phyloP scores from a whole-genome alignment of 345 rosid genomes.

The Luvunga scandens region DNA sequence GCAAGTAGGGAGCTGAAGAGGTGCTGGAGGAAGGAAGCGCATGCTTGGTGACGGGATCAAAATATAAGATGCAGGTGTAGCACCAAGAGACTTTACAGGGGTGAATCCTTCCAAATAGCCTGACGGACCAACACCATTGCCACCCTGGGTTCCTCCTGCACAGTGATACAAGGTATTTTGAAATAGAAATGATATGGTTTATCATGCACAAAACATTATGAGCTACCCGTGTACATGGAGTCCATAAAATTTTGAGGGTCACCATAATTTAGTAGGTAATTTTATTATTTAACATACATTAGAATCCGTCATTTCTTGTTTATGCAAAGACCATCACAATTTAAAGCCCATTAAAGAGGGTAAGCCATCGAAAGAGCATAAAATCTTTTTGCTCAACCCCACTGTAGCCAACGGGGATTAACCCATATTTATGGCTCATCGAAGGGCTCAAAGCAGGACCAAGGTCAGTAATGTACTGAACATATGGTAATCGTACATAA shows the following conservation, averaged over 20 bases:
- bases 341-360: background rate
- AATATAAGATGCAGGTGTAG: slow-evolving; percentile 75
- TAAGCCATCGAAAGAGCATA: background rate
- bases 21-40: slow-evolving; percentile 90
- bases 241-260: background rate
- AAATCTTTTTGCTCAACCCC: background rate
- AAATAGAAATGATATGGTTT: background rate
- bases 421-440: background rate
- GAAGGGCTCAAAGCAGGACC: background rate
- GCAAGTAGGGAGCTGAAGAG: slow-evolving; percentile 91
- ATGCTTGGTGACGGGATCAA: slow-evolving; percentile 92
- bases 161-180: background rate
- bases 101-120: slow-evolving; percentile 85
- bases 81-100: slow-evolving; percentile 90
- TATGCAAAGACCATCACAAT: background rate
- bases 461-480: no score
- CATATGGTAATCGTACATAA: no score
- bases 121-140: slow-evolving; percentile 40
- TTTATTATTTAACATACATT: no score
- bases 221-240: background rate
- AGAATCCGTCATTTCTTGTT: background rate
- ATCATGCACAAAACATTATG: background rate
- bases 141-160: slow-evolving; percentile 68
- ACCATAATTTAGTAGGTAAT: no score
- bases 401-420: background rate